Conservation (phyloP, 164 flowering plant genomes). For the Litsea cubeba region DNA sequence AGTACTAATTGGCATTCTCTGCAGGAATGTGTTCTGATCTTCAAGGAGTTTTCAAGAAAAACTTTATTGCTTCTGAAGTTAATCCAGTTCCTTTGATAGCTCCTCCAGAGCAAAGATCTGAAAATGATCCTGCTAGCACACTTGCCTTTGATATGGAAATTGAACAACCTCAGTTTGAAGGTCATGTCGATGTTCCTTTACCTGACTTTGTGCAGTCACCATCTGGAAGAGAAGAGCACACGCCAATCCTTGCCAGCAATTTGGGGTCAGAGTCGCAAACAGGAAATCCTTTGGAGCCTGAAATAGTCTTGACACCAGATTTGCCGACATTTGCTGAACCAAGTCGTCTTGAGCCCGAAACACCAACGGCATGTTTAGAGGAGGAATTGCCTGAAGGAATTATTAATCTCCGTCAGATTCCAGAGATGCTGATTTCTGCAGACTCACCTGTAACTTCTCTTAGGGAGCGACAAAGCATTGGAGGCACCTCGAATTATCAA, state of each 20-base stretch:
- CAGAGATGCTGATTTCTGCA: slow-evolving; percentile 37
- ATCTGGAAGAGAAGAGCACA: slow-evolving; percentile 23
- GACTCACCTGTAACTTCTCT: background rate
- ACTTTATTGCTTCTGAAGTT: slow-evolving; percentile 26
- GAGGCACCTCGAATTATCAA: background rate
- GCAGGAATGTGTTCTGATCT: slow-evolving; percentile 54
- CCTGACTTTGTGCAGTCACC: slow-evolving; percentile 29
- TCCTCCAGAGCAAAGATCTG: slow-evolving; percentile 18
- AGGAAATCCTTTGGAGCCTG: slow-evolving; percentile 24
- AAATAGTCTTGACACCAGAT: slow-evolving; percentile 29
- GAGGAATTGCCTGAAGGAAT: slow-evolving; percentile 9
- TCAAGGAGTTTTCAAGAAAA: slow-evolving; percentile 29
- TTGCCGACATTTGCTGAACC: slow-evolving; percentile 25
- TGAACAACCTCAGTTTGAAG: slow-evolving; percentile 37
- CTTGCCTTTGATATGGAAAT: slow-evolving; percentile 34
- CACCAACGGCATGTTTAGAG: slow-evolving; percentile 20
- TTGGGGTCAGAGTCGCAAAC: slow-evolving; percentile 21
- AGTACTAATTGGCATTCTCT: slow-evolving; percentile 1
- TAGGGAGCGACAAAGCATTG: background rate
- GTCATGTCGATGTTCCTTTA: slow-evolving; percentile 4
- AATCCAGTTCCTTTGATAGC: slow-evolving; percentile 17
- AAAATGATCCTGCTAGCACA: slow-evolving; percentile 4
- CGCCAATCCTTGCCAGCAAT: slow-evolving; percentile 23
- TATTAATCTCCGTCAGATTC: slow-evolving; percentile 44
- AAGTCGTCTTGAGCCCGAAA: slow-evolving; percentile 31